Base-by-base conservation (phyloP, 2,329 filamentous ascomycete species). In the Neonectria sp. region DNA sequence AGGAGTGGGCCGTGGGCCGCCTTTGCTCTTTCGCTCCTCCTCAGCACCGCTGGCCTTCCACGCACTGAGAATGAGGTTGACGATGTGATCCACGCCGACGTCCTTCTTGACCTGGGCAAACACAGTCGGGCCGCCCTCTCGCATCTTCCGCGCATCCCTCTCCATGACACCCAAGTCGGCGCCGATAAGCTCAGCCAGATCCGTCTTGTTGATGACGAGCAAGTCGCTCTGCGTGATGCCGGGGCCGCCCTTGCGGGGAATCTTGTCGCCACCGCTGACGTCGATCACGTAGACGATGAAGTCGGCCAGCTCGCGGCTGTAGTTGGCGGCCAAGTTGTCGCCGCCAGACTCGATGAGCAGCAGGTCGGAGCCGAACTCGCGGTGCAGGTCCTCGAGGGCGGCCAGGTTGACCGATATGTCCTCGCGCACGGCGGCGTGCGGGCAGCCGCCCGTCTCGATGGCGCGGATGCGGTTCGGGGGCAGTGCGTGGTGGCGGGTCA, bases 201-300 rank as follows among this genome's bases (percentile, higher is more conserved):
- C 96, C 51, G 95, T 97, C 90, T 99, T 99, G 83, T 99, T 99
- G 58, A 99, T 94, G 24, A 99, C 89, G 71, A 99, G 82, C 80
- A 99, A 80, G 78, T 99, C 96, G 75, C 93, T 96, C 84, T 98
- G 95, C 6, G 96, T 99, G 79, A 99, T 99, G 2, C 96, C 96
- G 0, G 96, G 96, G 0, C 96, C 96, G 31, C 96, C 96, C 84
- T 99, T 99, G 31, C 96, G 85, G 0, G 96, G 96, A 57, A 99
- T 92, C 88, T 99, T 99, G 82, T 99, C 96, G 13, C 96, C 96
- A 25, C 96, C 96, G 63, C 91, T 93, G 21, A 99, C 96, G 82
- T 99, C 96, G 75, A 99, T 98, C 33, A 99, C 96, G 80, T 99
- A 99, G 82, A 99, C 92, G 82, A 99, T 99, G 80, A 93, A 99